Evolutionary conservation across 495 filamentous ascomycete genomes (phyloP), one percentile per base, ranked within the genome.

Genomic region (Neurospora sublineolata): DNA sequence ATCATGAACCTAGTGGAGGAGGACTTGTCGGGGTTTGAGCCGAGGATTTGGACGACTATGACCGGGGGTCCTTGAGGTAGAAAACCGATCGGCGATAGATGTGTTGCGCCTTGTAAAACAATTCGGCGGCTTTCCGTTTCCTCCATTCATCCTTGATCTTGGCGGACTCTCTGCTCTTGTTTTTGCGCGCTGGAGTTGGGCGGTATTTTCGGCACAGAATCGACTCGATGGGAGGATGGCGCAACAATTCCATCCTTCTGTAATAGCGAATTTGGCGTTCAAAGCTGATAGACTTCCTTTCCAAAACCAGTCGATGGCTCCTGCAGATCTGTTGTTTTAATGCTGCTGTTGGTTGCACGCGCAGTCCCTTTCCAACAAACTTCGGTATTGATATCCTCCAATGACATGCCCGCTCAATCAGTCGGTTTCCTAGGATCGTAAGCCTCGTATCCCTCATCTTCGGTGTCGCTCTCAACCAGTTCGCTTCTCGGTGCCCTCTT

Each of bases 1-100:
- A 88, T 92, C 80, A 82, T 91, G 81, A 87, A 86, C 0, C 71
- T 92, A 71, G 72, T 91, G 68, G 88, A 90, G 73, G 87, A 87
- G 73, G 88, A 90, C 76, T 67, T 88, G 70, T 85, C 75, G 18
- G 76, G 72, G 18, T 77, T 89, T 46, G 84, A 86, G 72, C 80
- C 84, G 14, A 76, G 74, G 11, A 72, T 64, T 12, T 81, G 80
- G 80, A 68, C 77, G 11, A 79, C 69, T 16, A 37, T 64, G 37
- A 64, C 37, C 11, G 69, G 69, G 69, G 40, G 40, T 20, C 41
- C 27, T 27, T 30, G 9, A 41, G 11, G 23, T 70, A 0, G 14
- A 60, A 27, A 60, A 30, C 14, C 5, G 27, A 14, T 30, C 1
- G 52, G 52, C 23, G 14, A 33, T 6, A 33, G 14, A 60, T 7